Evolutionary conservation across 2,329 filamentous ascomycete species (phyloP).

Genomic region (Pseudogymnoascus sp.): DNA sequence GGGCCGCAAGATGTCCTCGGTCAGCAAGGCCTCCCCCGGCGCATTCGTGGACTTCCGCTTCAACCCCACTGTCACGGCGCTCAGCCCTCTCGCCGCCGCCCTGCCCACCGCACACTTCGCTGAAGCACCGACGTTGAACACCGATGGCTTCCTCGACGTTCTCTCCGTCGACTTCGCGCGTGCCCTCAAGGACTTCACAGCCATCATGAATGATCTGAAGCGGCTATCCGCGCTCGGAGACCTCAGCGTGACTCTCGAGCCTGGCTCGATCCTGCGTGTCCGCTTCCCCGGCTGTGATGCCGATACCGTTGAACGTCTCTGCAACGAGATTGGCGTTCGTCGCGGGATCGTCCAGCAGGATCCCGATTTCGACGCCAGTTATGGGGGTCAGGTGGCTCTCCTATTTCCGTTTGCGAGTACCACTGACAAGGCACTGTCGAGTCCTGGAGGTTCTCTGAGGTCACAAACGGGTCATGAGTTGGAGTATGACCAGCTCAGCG

Average conservation of each 20-base stretch:
- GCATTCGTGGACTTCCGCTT: constrained; percentile 84
- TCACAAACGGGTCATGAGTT: constrained; percentile 32
- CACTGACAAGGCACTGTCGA: constrained; percentile 30
- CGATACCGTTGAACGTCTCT: constrained; percentile 71
- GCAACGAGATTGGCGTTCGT: constrained; percentile 76
- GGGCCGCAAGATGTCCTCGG: constrained; percentile 54
- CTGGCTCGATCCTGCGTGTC: constrained; percentile 56
- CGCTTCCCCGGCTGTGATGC: constrained; percentile 88
- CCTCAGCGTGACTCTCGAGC: constrained; percentile 66
- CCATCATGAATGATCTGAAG: constrained; percentile 72
- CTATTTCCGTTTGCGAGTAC: constrained; percentile 79
- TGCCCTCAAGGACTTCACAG: constrained; percentile 73
- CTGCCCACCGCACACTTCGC: constrained; percentile 38
- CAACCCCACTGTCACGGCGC: constrained; percentile 80
- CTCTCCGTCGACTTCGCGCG: constrained; percentile 83
- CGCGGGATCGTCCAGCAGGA: constrained; percentile 76
- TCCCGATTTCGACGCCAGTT: constrained; percentile 55
- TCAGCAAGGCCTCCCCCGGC: constrained; percentile 53
- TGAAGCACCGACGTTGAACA: constrained; percentile 59
- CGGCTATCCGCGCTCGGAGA: constrained; percentile 71
- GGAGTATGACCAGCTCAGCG: constrained; percentile 10
- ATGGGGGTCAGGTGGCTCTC: constrained; percentile 65
- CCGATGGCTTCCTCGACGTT: constrained; percentile 73
- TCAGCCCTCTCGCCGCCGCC: constrained; percentile 59
- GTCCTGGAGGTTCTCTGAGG: constrained; percentile 32